These are phyloP conservation scores for Clarireedia monteithiana DNA, from an alignment of 2,329 filamentous ascomycete genomes.

Conservation along the genomic window DNA sequence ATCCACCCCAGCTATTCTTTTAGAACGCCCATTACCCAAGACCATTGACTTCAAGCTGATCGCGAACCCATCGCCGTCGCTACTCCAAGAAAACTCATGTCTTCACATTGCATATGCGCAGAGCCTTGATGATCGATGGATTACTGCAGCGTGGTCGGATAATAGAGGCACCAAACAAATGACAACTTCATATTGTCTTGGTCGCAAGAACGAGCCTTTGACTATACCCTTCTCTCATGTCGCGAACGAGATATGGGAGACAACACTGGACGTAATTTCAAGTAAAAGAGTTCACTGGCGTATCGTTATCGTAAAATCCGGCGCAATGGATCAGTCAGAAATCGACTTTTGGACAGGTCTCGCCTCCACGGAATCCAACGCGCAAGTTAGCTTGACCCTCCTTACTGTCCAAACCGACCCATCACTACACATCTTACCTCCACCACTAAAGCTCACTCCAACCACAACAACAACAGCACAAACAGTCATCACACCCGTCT, in stretches of 20 bases:
- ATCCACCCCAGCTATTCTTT: conserved; percentile 62
- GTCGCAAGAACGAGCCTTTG: conserved; percentile 46
- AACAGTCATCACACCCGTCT: conserved; percentile 51
- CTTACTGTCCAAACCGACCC: conserved; percentile 59
- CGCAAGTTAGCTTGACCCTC: conserved; percentile 46
- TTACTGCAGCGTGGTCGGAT: conserved; percentile 76
- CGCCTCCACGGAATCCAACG: conserved; percentile 43
- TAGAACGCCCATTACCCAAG: conserved; percentile 63
- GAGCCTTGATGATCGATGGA: conserved; percentile 69
- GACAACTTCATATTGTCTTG: conserved; percentile 65
- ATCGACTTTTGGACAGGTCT: conserved; percentile 50
- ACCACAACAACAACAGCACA: conserved; percentile 35
- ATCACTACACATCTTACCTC: conserved; percentile 54
- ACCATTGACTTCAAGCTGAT: conserved; percentile 69
- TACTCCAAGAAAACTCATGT: conserved; percentile 71
- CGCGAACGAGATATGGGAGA: conserved; percentile 71
- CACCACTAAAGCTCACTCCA: conserved; percentile 38
- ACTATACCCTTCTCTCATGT: conserved; percentile 52
- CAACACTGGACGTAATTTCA: conserved; percentile 65
- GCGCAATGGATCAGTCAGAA: conserved; percentile 60
- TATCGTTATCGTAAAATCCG: conserved; percentile 65
- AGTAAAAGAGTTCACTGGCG: conserved; percentile 68
- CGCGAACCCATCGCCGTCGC: conserved; percentile 58
- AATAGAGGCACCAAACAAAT: conserved; percentile 66
- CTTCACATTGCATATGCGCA: conserved; percentile 74